Evolutionary conservation across 805 yeast genomes (phyloP), one percentile per base, ranked within the genome.

Genomic region (Starmerella bombicola): DNA sequence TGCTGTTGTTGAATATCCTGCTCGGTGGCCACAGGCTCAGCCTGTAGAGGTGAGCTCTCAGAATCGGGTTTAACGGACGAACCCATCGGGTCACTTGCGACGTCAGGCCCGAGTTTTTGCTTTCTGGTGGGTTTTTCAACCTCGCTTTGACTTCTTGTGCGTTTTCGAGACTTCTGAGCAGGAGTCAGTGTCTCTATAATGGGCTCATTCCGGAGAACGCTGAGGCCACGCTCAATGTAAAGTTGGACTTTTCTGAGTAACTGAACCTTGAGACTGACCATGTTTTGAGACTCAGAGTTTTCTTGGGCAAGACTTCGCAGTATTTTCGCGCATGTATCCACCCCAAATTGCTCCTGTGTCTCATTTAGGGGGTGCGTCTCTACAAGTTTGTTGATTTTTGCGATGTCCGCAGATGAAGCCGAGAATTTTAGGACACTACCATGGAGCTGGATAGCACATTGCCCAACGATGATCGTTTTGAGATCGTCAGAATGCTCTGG

Each of bases 401-500:
- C 36, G 8, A 33, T 3, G 18, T 45, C 48, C 2, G 34, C 19
- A 10, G 33, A 20, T 9, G 40, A 28, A 8, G 42, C 21, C 34
- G 36, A 20, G 9, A 37, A 9, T 5, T 33, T 33, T 3, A 35
- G 6, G 7, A 36, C 16, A 28, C 32, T 38, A 30, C 16, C 15
- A 22, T 38, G 34, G 35, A 38, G 35, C 31, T 28, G 24, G 19
- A 45, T 30, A 16, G 35, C 45, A 18, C 40, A 34, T 31, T 45
- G 48, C 17, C 42, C 45, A 20, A 33, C 40, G 5, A 41, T 29
- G 26, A 45, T 24, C 38, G 33, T 17, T 19, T 19, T 16, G 24
- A 45, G 45, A 7, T 36, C 41, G 6, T 43, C 43, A n/a, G 35
- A 17, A 29, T 43, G 46, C 19, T 43, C 43, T 4, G 43, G 43